A percentile compares a stretch with the other conserved stretches of the same genome.
These are phyloP conservation scores for Barnettozyma californica DNA, from an alignment of 805 yeast genomes.

Conservation along the genomic window DNA sequence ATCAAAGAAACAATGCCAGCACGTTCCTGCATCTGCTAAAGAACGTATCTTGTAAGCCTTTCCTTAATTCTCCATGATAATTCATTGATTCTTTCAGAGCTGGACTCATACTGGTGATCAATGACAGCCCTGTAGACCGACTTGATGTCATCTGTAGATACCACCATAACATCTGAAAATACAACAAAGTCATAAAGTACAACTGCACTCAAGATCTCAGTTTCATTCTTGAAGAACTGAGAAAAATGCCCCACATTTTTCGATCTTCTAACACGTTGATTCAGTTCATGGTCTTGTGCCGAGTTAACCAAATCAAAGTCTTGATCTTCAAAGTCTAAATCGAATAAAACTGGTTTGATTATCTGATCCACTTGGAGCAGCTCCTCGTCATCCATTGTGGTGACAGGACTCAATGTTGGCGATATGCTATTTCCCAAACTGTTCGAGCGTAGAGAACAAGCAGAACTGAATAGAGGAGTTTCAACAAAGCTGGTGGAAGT, in stretches of 20 bases:
- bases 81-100: slow-evolving; percentile 5
- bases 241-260: slow-evolving; percentile 22
- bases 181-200: slow-evolving; percentile 23
- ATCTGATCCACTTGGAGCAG: neutral
- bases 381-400: slow-evolving; percentile 8
- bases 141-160: slow-evolving; percentile 4
- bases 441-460: slow-evolving; percentile 7
- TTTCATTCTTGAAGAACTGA: slow-evolving; percentile 26
- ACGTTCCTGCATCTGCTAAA: no score
- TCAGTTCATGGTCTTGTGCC: slow-evolving; percentile 14
- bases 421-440: slow-evolving; percentile 1
- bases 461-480: slow-evolving; percentile 7
- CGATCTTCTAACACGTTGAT: slow-evolving; percentile 20
- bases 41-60: slow-evolving; percentile 3
- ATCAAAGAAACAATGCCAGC: neutral
- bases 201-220: slow-evolving; percentile 30
- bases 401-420: slow-evolving; percentile 11
- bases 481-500: slow-evolving; percentile 8
- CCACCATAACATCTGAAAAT: slow-evolving; percentile 1
- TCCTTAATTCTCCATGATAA: slow-evolving; percentile 12
- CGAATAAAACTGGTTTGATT: slow-evolving; percentile 16
- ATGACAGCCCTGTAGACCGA: slow-evolving; percentile 6
- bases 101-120: slow-evolving; percentile 6
- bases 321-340: slow-evolving; percentile 16
- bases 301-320: slow-evolving; percentile 12